These are phyloP conservation scores for Babesia ovata DNA, from an alignment of 169 alveolate species.

Conservation along the genomic window DNA sequence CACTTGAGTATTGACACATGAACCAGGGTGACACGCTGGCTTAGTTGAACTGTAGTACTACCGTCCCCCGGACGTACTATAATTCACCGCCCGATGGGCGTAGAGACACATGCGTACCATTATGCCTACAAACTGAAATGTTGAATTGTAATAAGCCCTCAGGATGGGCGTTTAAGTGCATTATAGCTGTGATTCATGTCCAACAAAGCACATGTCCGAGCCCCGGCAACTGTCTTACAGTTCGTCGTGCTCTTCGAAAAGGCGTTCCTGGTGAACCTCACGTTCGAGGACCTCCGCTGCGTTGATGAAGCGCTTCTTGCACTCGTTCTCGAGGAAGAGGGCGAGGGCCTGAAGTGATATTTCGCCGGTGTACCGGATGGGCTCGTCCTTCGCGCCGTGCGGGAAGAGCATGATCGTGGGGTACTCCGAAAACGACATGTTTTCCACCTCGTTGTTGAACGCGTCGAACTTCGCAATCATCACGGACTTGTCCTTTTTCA, in stretches of 20 bases:
- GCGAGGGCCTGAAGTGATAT: conserved; percentile 37
- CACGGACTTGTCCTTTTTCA: conserved; percentile 20
- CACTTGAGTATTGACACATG: no score
- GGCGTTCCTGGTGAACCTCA: conserved; percentile 36
- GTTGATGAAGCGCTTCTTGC: conserved; percentile 33
- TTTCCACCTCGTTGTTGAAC: conserved; percentile 65
- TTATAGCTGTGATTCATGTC: background rate
- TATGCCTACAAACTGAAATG: no score
- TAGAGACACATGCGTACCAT: no score
- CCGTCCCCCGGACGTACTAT: no score
- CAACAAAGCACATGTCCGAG: background rate
- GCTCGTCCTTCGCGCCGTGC: conserved; percentile 53
- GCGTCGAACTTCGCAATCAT: conserved; percentile 65
- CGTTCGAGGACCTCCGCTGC: conserved; percentile 19
- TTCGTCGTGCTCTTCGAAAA: conserved; percentile 60
- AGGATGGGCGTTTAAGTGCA: background rate
- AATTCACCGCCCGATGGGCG: no score
- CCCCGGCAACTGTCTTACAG: conserved; percentile 15
- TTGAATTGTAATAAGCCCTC: no score
- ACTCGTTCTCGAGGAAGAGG: conserved; percentile 33
- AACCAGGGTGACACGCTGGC: no score
- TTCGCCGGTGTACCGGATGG: conserved; percentile 33
- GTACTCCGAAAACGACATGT: conserved; percentile 21
- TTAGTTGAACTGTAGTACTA: no score
- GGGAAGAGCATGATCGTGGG: conserved; percentile 55